Base-by-base conservation (phyloP, 805 yeast genomes). In the Schizosaccharomyces japonicus region DNA sequence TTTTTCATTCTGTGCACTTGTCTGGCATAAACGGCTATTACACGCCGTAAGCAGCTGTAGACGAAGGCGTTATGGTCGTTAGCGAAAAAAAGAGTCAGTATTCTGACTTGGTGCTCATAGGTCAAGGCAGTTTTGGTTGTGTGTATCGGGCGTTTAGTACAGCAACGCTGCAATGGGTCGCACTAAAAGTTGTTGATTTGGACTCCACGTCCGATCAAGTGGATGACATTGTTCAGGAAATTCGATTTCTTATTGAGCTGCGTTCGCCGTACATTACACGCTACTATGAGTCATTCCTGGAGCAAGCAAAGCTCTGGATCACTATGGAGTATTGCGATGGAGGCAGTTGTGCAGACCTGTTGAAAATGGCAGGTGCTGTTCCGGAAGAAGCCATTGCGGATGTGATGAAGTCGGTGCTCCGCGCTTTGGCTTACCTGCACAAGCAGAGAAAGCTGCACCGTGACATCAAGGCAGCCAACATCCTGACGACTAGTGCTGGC, bases 261-360 rank as follows among this genome's bases (percentile, higher is more conserved):
- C 67, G 67, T 45, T 73, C 78, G n/a, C 72, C 71, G 0, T 72
- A 71, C 55, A 74, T 90, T 47, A 82, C 90, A 1, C 67, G 68
- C 45, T 75, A 76, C 57, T 68, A 64, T 55, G 76, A 75, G 45
- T 75, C 94, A 1, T 72, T 74, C 56, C 60, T 78, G 3, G 65
- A 68, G 40, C 82, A 75, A 40, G 73, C 74, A 39, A 68, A 73
- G 4, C 73, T 90, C 73, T 85, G 84, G 78, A 80, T 87, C 45
- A 78, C 78, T 4, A 82, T 90, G 95, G 98, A 87, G 59, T 83
- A 72, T 57, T 90, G 96, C 61, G 94, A 87, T 10, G 95, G 92
- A 27, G 95, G 95, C 0, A 81, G 95, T 1, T 80, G 94, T 60
- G 69, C 79, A 1, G 93, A 80, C 56, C 66, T 83, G 49, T 57